Percentiles rank a stretch among this genome's conserved stretches.
Evolutionary conservation across 1,284 basidiomycete genomes (phyloP).

Genomic region (Puccinia sorghi): DNA sequence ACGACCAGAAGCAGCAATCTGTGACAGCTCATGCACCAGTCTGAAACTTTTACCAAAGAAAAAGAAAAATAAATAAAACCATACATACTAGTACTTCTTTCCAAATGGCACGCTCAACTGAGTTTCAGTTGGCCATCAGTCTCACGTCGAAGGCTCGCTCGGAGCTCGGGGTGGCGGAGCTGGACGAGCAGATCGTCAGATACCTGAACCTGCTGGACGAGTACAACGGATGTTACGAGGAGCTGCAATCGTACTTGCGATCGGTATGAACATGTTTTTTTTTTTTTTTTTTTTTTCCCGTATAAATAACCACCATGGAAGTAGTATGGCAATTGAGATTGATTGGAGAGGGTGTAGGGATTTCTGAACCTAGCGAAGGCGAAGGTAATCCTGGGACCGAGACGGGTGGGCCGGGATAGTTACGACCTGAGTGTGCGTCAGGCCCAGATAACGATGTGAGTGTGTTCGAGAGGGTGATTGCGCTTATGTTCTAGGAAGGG

Average conservation of each 20-base stretch:
- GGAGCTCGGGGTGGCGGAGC: background rate
- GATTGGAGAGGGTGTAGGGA: conserved; percentile 3
- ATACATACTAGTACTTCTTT: no score
- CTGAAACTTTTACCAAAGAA: no score
- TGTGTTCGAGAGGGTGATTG: no score
- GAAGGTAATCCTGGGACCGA: conserved; percentile 13
- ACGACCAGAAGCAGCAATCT: no score
- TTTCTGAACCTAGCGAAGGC: conserved; percentile 36
- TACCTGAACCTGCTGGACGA: conserved; percentile 16
- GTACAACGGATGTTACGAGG: background rate
- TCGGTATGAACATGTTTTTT: background rate
- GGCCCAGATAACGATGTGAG: conserved; percentile 27
- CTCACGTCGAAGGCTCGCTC: no score
- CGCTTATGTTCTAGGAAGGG: no score
- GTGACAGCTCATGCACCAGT: no score
- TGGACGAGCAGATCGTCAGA: background rate
- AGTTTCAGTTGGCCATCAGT: no score
- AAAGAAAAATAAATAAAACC: no score
- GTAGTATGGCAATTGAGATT: background rate
- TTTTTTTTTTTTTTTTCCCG: conserved; percentile 1
- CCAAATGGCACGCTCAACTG: no score
- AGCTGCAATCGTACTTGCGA: background rate
- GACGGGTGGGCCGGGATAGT: conserved; percentile 20
- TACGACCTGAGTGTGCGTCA: conserved; percentile 27
- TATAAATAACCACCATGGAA: no score